Conservation (phyloP, 202 grass and related monocot species). For the Schoenoplectus triqueter region DNA sequence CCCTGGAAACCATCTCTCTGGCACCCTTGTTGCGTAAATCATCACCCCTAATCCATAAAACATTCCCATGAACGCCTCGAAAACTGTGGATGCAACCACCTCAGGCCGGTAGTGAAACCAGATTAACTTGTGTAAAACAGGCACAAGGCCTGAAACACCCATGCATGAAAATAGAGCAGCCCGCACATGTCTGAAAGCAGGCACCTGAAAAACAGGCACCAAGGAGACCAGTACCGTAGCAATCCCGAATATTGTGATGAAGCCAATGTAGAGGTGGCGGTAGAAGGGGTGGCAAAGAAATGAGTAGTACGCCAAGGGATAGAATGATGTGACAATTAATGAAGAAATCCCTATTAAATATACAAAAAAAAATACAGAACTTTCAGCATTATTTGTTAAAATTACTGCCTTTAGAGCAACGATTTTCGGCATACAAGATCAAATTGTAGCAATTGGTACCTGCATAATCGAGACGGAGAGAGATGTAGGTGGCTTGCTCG, state of each 20-base stretch:
- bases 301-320: constrained; percentile 82
- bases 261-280: constrained; percentile 58
- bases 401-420: background rate
- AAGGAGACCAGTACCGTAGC: constrained; percentile 53
- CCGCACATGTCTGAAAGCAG: constrained; percentile 54
- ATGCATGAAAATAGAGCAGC: constrained; percentile 74
- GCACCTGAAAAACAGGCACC: constrained; percentile 66
- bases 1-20: constrained; percentile 81
- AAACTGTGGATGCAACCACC: constrained; percentile 49
- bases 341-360: constrained; percentile 56
- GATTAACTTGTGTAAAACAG: constrained; percentile 63
- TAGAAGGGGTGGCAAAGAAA: constrained; percentile 63
- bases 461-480: constrained; percentile 83
- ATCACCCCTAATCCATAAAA: constrained; percentile 62
- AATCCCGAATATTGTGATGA: constrained; percentile 59
- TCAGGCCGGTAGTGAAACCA: constrained; percentile 47
- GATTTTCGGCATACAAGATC: background rate
- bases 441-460: constrained; percentile 31
- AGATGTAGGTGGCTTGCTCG: constrained; percentile 56
- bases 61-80: constrained; percentile 73
- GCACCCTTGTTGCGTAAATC: constrained; percentile 63
- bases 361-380: background rate
- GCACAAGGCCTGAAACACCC: constrained; percentile 69
- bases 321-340: constrained; percentile 92
- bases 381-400: background rate